Evolutionary conservation across 345 rosid species (phyloP).

Genomic region (Punica granatum): DNA sequence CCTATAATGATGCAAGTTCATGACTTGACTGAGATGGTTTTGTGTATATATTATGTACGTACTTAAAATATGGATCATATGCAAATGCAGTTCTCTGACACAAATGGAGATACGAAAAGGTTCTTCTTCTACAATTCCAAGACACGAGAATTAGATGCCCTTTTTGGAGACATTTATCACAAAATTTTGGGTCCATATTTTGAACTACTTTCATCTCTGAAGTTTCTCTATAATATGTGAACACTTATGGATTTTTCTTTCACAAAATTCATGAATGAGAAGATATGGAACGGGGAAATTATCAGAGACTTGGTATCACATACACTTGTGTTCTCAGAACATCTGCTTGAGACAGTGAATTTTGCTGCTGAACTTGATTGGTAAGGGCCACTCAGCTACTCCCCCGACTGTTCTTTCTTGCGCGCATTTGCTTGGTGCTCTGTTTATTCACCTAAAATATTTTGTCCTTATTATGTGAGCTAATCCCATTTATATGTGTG

Average conservation of each 20-base stretch:
- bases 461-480: not conserved
- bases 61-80: not conserved
- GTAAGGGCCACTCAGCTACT: constrained; percentile 29
- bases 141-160: constrained; percentile 78
- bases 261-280: constrained; percentile 12
- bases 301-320: constrained; percentile 80
- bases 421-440: not conserved
- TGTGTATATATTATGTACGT: not conserved
- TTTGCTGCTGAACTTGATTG: constrained; percentile 96
- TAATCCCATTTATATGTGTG: not conserved
- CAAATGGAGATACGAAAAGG: constrained; percentile 61
- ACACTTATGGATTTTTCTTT: constrained; percentile 7
- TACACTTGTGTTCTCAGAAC: constrained; percentile 55
- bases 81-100: constrained; percentile 56
- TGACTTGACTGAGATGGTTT: not conserved
- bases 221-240: not conserved
- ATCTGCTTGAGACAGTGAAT: too few species aligned
- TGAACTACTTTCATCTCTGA: constrained; percentile 4
- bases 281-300: constrained; percentile 97
- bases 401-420: not conserved
- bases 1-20: not conserved
- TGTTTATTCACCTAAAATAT: not conserved
- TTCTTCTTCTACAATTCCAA: constrained; percentile 81
- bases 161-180: constrained; percentile 93
- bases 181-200: constrained; percentile 61